Conservation (phyloP, 192 early-diverging fungal species). For the Rhizophlyctis rosea region DNA sequence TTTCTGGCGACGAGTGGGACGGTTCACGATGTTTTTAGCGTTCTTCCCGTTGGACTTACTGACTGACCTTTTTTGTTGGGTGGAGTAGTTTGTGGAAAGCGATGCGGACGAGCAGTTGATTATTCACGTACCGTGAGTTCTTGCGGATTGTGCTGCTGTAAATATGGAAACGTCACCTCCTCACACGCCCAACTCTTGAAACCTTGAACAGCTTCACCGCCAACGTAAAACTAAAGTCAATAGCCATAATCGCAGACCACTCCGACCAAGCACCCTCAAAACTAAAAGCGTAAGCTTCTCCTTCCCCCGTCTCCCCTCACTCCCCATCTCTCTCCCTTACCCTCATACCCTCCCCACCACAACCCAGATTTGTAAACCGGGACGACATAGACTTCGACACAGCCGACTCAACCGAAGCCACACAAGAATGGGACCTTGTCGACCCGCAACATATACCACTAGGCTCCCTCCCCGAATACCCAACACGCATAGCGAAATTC, state of each 20-base stretch:
- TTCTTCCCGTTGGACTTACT: slow-evolving; percentile 4
- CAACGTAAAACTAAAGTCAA: slow-evolving; percentile 85
- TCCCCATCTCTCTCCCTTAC: slow-evolving; percentile 3
- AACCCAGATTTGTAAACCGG: slow-evolving; percentile 78
- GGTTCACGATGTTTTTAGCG: neutral
- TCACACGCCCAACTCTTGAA: neutral
- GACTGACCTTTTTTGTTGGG: neutral
- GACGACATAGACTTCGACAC: slow-evolving; percentile 90
- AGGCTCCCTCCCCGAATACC: slow-evolving; percentile 46
- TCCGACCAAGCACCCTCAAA: slow-evolving; percentile 59
- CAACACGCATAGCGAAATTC: slow-evolving; percentile 32
- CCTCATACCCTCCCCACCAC: neutral
- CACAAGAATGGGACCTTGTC: slow-evolving; percentile 83
- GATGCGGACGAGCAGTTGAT: slow-evolving; percentile 92
- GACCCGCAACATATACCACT: slow-evolving; percentile 59
- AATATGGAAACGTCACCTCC: slow-evolving; percentile 4
- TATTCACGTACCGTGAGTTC: slow-evolving; percentile 80
- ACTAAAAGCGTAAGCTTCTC: slow-evolving; percentile 69
- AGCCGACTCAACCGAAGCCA: slow-evolving; percentile 61
- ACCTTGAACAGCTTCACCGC: slow-evolving; percentile 69
- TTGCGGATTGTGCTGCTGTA: neutral
- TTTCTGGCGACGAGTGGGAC: neutral
- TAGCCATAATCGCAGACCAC: slow-evolving; percentile 68
- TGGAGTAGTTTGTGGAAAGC: slow-evolving; percentile 60
- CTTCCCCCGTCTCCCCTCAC: neutral